Percentiles rank a stretch among this genome's conserved stretches.
Evolutionary conservation across 768 basidiomycete genomes (phyloP).

Genomic region (Ramaria rubella): DNA sequence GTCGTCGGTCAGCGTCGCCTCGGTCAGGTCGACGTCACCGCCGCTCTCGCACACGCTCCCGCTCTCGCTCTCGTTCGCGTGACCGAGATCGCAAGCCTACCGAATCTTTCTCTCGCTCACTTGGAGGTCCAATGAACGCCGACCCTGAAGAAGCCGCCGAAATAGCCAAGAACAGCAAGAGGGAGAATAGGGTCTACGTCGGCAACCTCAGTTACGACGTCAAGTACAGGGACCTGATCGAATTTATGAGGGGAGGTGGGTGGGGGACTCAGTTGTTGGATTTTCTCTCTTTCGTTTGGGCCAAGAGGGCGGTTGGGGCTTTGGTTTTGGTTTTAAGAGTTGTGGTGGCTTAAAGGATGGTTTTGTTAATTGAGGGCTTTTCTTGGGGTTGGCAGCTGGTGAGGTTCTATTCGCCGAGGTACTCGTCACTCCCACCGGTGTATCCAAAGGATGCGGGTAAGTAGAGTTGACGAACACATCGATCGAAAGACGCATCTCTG

Average conservation of each 20-base stretch:
- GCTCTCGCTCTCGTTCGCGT: conserved; percentile 42
- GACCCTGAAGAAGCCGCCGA: conserved; percentile 91
- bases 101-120: conserved; percentile 70
- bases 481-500: not conserved
- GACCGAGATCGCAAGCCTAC: conserved; percentile 55
- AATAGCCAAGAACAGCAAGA: conserved; percentile 92
- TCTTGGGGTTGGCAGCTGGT: conserved; percentile 92
- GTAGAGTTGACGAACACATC: conserved; percentile 27
- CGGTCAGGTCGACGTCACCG: conserved; percentile 18
- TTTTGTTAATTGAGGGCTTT: conserved; percentile 82
- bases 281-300: conserved; percentile 25
- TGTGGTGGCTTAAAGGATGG: conserved; percentile 53
- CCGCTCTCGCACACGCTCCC: conserved; percentile 59
- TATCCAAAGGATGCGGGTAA: conserved; percentile 99
- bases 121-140: conserved; percentile 86
- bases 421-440: conserved; percentile 89
- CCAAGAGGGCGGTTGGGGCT: conserved; percentile 26
- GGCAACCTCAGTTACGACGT: conserved; percentile 98
- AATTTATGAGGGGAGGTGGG: conserved; percentile 99
- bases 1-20: conserved; percentile 29
- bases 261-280: conserved; percentile 59
- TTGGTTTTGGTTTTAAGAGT: conserved; percentile 38
- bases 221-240: conserved; percentile 97
- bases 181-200: conserved; percentile 97
- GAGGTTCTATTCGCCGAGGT: conserved; percentile 99